Evolutionary conservation across 106 monocot genomes (phyloP).

Genomic region (Platanthera guangdongensis): DNA sequence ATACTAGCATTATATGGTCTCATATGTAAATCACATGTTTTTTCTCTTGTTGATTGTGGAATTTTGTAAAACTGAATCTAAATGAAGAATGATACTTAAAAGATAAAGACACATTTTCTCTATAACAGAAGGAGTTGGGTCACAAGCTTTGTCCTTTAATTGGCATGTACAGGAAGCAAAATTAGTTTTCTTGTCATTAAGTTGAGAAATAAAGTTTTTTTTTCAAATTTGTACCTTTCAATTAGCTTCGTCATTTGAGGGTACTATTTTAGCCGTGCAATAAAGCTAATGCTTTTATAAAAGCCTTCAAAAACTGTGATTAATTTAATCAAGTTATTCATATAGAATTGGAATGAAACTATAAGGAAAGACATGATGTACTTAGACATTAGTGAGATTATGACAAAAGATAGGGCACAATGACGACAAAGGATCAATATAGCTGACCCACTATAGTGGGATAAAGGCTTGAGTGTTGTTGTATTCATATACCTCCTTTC

Average conservation of each 20-base stretch:
- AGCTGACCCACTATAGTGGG: too few relatives aligned
- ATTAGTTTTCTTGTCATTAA: background rate
- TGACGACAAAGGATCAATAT: too few relatives aligned
- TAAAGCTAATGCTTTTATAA: conserved; percentile 1
- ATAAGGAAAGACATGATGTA: too few relatives aligned
- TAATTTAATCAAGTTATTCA: too few relatives aligned
- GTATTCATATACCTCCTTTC: too few relatives aligned
- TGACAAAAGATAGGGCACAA: too few relatives aligned
- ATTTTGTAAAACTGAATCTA: background rate
- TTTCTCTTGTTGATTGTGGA: background rate
- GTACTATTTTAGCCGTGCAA: background rate
- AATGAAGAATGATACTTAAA: background rate
- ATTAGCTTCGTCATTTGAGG: background rate
- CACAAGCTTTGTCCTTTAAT: background rate
- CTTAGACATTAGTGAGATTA: too few relatives aligned
- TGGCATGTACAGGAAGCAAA: background rate
- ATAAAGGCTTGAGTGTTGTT: too few relatives aligned
- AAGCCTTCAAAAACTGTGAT: background rate
- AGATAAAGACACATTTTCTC: background rate
- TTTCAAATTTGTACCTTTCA: background rate
- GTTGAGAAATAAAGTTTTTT: background rate
- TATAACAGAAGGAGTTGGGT: background rate
- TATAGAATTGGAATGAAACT: too few relatives aligned
- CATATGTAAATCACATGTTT: background rate
- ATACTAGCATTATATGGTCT: background rate